Evolutionary conservation across 2,329 filamentous ascomycete species (phyloP).

Genomic region (Colletotrichum sansevieriae): DNA sequence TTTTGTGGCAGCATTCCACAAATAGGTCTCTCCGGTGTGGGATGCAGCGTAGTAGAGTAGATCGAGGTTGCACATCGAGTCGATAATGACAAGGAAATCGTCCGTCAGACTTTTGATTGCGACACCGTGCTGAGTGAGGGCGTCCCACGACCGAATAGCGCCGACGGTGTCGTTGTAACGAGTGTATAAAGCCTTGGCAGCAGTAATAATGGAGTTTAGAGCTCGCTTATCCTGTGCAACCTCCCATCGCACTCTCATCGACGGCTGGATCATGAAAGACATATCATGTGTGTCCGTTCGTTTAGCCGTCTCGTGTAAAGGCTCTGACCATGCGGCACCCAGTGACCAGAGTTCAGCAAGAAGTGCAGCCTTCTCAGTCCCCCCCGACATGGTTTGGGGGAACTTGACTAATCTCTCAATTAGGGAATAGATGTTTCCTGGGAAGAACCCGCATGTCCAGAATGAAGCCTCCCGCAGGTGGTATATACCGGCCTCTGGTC

Average conservation of each 20-base stretch:
- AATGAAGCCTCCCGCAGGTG: conserved; percentile 40
- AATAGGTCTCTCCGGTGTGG: conserved; percentile 46
- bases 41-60: conserved; percentile 53
- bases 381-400: conserved; percentile 44
- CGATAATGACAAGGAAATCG: conserved; percentile 58
- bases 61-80: conserved; percentile 57
- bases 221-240: conserved; percentile 55
- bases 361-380: conserved; percentile 32
- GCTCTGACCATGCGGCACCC: conserved; percentile 51
- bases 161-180: conserved; percentile 58
- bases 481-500: conserved; percentile 40
- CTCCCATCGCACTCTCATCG: conserved; percentile 62
- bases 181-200: conserved; percentile 58
- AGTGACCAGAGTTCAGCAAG: conserved; percentile 45
- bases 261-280: conserved; percentile 66
- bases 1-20: conserved; percentile 48
- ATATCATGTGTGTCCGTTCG: conserved; percentile 67
- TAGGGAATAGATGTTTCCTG: conserved; percentile 52
- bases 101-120: conserved; percentile 48
- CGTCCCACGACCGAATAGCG: conserved; percentile 64
- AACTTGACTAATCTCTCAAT: conserved; percentile 51
- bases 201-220: conserved; percentile 56
- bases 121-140: conserved; percentile 48
- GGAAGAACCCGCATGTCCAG: conserved; percentile 58
- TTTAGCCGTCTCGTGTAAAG: conserved; percentile 51